phyloP scores from a whole-genome alignment of 1,284 basidiomycete species.

The Xerocomus cyaneibrunnescens region DNA sequence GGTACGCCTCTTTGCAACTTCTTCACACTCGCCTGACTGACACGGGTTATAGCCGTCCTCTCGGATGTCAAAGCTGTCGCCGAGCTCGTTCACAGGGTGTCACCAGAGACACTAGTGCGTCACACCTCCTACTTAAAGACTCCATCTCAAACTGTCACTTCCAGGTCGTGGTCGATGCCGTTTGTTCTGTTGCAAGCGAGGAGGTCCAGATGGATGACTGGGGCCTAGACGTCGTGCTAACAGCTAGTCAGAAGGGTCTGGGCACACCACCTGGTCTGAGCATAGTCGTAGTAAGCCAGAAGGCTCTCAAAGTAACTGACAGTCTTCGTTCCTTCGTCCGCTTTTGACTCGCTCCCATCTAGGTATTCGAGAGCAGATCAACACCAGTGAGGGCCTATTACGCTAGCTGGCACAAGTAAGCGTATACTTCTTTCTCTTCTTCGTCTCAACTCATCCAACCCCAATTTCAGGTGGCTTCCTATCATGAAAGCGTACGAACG shows the following conservation, averaged over 20 bases:
- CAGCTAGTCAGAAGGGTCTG: conserved; percentile 94
- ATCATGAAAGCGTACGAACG: conserved; percentile 90
- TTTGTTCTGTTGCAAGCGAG: conserved; percentile 95
- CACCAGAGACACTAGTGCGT: conserved; percentile 81
- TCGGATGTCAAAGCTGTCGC: conserved; percentile 83
- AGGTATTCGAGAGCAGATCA: conserved; percentile 71
- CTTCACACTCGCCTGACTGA: not conserved
- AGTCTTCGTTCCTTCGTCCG: not conserved
- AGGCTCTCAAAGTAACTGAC: conserved; percentile 64
- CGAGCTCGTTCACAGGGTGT: conserved; percentile 72
- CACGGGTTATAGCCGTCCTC: conserved; percentile 61
- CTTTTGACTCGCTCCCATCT: not conserved
- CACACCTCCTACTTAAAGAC: not conserved
- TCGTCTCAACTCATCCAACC: not conserved
- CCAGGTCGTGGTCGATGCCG: conserved; percentile 83
- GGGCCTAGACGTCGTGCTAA: conserved; percentile 88
- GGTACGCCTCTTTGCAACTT: conserved; percentile 41
- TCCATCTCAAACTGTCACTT: not conserved
- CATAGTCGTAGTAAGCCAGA: conserved; percentile 79
- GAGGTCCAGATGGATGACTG: conserved; percentile 95
- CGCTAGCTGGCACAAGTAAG: conserved; percentile 82
- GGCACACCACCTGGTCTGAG: conserved; percentile 94
- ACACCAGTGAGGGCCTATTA: conserved; percentile 82
- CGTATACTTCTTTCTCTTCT: not conserved
- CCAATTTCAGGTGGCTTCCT: conserved; percentile 74